These are phyloP conservation scores for Tolypocladium amazonense DNA, from an alignment of 2,329 filamentous ascomycete genomes.

Conservation along the genomic window DNA sequence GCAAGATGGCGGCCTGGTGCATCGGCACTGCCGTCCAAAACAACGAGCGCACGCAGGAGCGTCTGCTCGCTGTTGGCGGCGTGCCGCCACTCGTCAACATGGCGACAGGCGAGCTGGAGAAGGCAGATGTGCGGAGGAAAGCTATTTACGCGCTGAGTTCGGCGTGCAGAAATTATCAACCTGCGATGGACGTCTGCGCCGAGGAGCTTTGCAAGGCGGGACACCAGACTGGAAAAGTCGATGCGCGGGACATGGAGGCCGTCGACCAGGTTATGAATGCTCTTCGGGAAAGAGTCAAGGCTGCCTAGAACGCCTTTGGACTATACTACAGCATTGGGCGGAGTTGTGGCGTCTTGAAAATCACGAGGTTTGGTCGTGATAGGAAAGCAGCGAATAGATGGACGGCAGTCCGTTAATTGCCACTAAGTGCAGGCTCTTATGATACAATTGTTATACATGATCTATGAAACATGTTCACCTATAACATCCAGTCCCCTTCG, in stretches of 20 bases:
- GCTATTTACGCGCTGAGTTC: constrained; percentile 83
- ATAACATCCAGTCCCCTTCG: neutral
- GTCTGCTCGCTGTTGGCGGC: constrained; percentile 50
- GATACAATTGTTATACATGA: constrained; percentile 25
- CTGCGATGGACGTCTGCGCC: constrained; percentile 60
- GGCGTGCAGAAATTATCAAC: constrained; percentile 80
- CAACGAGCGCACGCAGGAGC: constrained; percentile 77
- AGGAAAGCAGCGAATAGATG: neutral
- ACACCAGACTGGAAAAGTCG: constrained; percentile 49
- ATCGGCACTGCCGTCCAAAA: constrained; percentile 93
- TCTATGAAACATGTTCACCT: constrained; percentile 13
- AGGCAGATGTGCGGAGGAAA: constrained; percentile 65
- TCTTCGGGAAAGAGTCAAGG: constrained; percentile 44
- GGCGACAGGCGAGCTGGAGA: constrained; percentile 47
- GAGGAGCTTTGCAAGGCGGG: constrained; percentile 48
- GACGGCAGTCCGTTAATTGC: neutral
- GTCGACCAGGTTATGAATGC: constrained; percentile 65
- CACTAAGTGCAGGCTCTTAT: constrained; percentile 7
- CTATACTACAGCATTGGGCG: constrained; percentile 18
- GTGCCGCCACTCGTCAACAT: constrained; percentile 60
- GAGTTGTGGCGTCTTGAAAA: constrained; percentile 20
- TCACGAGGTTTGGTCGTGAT: neutral
- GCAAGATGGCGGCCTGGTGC: constrained; percentile 88
- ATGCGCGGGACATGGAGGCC: constrained; percentile 78
- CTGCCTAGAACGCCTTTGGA: constrained; percentile 2